Evolutionary conservation across 805 yeast genomes (phyloP), one percentile per base, ranked within the genome.

Genomic region (Pichia californica): DNA sequence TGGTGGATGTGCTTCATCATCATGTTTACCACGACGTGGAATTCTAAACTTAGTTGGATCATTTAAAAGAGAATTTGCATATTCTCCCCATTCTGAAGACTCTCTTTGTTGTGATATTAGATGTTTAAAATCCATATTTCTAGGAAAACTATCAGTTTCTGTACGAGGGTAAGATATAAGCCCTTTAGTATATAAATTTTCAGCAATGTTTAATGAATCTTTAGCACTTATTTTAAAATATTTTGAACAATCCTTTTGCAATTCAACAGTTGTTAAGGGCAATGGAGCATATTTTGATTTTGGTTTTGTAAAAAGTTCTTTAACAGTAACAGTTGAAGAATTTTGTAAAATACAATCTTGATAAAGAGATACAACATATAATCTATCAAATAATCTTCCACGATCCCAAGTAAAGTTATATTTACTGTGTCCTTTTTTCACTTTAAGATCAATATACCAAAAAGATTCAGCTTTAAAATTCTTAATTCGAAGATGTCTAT

Each of bases 1-100:
- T 0, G 99, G 97, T 5, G 99, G 98, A 73, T 93, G 99, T 20
- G 99, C 98, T 57, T 88, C 81, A 65, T 93, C 99, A 57, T 88
- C 85, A 57, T 86, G 81, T 11, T 68, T 72, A 5, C 99, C 99
- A 31, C 71, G 70, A 40, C 98, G 66, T 0, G 99, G 99, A 4
- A 56, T 55, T n/a, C 70, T 55, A 54, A 74, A 84, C 31, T 70
- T 72, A 28, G 33, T 19, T 3, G 45, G 67, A 47, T 46, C 64
- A 8, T 63, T 61, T 7, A 75, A 41, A 7, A 81, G 53, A 3
- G 47, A 46, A 10, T 52, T 51, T 0, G 96, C 91, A 57, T 84
- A 88, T 0, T 50, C 46, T 0, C 95, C 94, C 96, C 96, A 91
- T 3, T 61, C 60, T 3, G 64, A 46, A 40, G 76, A 74, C 13